Percentiles rank a stretch among this genome's conserved stretches.
Conservation (phyloP, 1,139 yeast genomes). For the Pichia sp. region DNA sequence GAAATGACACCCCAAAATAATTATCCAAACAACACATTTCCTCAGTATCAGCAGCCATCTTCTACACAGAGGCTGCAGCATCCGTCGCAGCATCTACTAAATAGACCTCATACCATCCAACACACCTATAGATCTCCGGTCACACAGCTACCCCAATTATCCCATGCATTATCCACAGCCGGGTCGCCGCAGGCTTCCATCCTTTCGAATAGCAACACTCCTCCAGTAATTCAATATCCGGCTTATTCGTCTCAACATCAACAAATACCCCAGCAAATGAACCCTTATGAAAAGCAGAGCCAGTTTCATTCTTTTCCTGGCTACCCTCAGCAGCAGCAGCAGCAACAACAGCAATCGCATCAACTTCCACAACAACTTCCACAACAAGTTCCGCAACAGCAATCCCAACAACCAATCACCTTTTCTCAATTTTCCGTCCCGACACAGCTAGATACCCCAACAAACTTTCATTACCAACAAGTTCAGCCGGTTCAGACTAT, state of each 20-base stretch:
- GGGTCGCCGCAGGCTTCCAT: neutral
- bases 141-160: neutral
- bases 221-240: neutral
- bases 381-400: too few species aligned
- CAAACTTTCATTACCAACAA: too few species aligned
- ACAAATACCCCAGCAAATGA: neutral
- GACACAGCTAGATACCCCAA: too few species aligned
- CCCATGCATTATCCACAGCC: neutral
- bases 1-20: neutral
- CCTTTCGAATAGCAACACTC: neutral
- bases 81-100: neutral
- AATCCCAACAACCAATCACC: too few species aligned
- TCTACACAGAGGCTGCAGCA: neutral
- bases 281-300: neutral
- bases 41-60: neutral
- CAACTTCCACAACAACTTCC: too few species aligned
- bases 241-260: neutral
- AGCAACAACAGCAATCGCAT: neutral
- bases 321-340: slow-evolving; percentile 1
- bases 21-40: neutral
- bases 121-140: neutral
- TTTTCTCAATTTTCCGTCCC: too few species aligned
- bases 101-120: neutral
- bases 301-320: neutral
- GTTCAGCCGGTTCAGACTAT: too few species aligned